Evolutionary conservation across 768 basidiomycete genomes (phyloP), one percentile per base, ranked within the genome.

Genomic region (Crepidotus variabilis): DNA sequence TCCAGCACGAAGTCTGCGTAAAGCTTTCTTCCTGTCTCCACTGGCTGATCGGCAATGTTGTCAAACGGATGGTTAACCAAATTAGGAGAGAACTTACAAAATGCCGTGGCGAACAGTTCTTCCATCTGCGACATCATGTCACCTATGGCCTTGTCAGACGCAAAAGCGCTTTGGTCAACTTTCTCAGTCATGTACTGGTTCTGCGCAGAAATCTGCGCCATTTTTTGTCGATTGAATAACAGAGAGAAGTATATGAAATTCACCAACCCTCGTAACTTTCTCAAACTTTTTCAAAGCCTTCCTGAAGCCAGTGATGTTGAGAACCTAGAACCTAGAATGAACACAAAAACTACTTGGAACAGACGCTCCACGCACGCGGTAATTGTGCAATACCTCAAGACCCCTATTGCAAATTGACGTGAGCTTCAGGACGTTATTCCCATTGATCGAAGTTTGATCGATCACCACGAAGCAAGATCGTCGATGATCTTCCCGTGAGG

Each of bases 231-330:
- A 35, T 33, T 34, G n/a, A 10, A 28, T 50, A 45, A 4, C 8
- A 6, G 21, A 45, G 24, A 22, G 23, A 24, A 9, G 35, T n/a
- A n/a, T n/a, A 49, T 47, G 32, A 24, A 2, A 14, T 20, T 10
- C 1, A 57, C 67, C 7, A 62, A 88, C 87, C 69, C 79, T 84
- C 13, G 92, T 88, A 3, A 80, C 72, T 67, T 92, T 94, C 65
- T 88, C 89, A 59, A 91, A 94, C 68, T 93, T 94, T 72, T 89
- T 93, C 55, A 94, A 67, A 0, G 86, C 86, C 67, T 94, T 94
- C 23, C 90, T 78, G 68, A 97, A 94, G 1, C 96, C 97, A 0
- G 92, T 90, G 9, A 94, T 70, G 68, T 99, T 98, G 39, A 98
- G 71, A 47, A 89, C 84, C 87, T 92, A 57, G 35, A 23, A 10